Conservation (phyloP, 345 rosid species). For the Clausena lansium region DNA sequence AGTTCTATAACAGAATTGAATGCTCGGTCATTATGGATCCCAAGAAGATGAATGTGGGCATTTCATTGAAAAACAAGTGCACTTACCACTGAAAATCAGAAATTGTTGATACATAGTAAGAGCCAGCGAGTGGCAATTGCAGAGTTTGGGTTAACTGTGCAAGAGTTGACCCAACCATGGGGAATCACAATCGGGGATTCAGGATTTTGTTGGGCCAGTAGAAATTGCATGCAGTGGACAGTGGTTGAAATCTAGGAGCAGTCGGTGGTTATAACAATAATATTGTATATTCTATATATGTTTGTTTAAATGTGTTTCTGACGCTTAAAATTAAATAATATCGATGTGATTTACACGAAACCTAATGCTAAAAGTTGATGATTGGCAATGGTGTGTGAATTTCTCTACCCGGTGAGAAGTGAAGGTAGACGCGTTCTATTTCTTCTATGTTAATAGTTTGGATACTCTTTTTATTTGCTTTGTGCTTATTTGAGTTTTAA, state of each 20-base stretch:
- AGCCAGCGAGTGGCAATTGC: neutral
- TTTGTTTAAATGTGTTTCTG: neutral
- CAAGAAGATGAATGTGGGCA: slow-evolving; percentile 39
- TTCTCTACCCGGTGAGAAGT: too few relatives aligned
- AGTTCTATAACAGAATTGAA: slow-evolving; percentile 46
- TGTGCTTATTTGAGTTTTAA: neutral
- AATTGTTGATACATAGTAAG: neutral
- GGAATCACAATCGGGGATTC: neutral
- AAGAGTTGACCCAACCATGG: neutral
- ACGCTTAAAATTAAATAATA: neutral
- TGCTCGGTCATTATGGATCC: slow-evolving; percentile 58
- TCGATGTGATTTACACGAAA: neutral
- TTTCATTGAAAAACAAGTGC: slow-evolving; percentile 53
- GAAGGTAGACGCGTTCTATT: too few relatives aligned
- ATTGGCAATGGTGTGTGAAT: neutral
- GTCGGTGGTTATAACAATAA: slow-evolving; percentile 5
- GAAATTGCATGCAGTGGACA: neutral
- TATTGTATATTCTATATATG: neutral
- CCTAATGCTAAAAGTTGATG: neutral
- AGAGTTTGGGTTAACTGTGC: neutral
- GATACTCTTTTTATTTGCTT: neutral
- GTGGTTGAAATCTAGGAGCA: neutral
- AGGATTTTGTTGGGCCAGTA: neutral
- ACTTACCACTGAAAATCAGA: slow-evolving; percentile 27
- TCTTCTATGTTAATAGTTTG: neutral